phyloP scores from a whole-genome alignment of 2,329 filamentous ascomycete species.

The Blastomyces percursus region DNA sequence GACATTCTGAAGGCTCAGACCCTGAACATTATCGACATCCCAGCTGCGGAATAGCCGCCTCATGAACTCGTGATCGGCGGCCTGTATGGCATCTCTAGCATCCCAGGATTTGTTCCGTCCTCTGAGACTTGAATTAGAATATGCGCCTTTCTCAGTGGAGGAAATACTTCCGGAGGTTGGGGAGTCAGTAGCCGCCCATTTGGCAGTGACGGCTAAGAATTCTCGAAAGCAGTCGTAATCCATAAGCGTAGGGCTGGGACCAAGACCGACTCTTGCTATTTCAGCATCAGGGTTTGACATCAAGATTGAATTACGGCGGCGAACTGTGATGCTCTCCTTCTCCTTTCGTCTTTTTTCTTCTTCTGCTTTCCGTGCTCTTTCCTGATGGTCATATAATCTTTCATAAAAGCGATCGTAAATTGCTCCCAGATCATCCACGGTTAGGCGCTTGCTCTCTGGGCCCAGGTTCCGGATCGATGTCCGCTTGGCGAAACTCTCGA shows the following conservation, averaged over 20 bases:
- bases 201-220: slow-evolving; percentile 78
- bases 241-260: slow-evolving; percentile 85
- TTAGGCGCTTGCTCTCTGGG: slow-evolving; percentile 86
- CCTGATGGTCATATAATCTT: slow-evolving; percentile 81
- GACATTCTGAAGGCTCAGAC: slow-evolving; percentile 78
- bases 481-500: slow-evolving; percentile 93
- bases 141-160: slow-evolving; percentile 42
- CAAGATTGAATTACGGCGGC: slow-evolving; percentile 30
- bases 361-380: slow-evolving; percentile 66
- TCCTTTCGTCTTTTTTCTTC: slow-evolving; percentile 58
- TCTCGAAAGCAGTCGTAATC: slow-evolving; percentile 95
- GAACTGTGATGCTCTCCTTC: slow-evolving; percentile 40
- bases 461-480: slow-evolving; percentile 94
- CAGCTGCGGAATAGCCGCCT: slow-evolving; percentile 75
- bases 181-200: slow-evolving; percentile 86
- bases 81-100: slow-evolving; percentile 46
- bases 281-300: slow-evolving; percentile 51
- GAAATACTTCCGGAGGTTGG: slow-evolving; percentile 48
- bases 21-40: slow-evolving; percentile 68
- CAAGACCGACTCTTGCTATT: slow-evolving; percentile 76
- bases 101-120: slow-evolving; percentile 46
- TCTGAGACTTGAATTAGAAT: slow-evolving; percentile 50
- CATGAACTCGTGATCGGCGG: slow-evolving; percentile 92
- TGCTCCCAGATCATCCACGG: slow-evolving; percentile 71
- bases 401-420: slow-evolving; percentile 93